Evolutionary conservation across 257 asterid genomes (phyloP), one percentile per base, ranked within the genome.

Genomic region (Solanum medicagineum): DNA sequence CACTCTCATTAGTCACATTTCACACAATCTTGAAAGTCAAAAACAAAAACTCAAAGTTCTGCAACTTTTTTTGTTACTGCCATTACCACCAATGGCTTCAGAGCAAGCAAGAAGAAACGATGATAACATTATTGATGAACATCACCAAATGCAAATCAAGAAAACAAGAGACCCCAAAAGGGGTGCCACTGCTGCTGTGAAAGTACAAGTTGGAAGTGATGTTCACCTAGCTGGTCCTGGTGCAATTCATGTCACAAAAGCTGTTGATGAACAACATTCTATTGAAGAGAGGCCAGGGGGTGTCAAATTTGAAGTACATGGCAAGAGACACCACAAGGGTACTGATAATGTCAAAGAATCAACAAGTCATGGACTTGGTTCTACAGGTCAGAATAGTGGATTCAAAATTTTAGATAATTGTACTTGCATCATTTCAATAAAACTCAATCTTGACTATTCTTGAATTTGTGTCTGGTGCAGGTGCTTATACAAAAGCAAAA

Each of bases 111-210:
- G 90, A 80, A 89, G 89, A 81, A 91, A 89, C 63, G 49, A 68
- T 16, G 49, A 68, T 10, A 83, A 88, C 69, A 87, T 60, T 8
- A 85, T 84, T 0, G 91, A 84, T 5, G 94, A 92, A 79, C 85
- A 92, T 77, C 84, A 90, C 0, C 74, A 80, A 1, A 29, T 83
- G 0, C 88, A 86, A 4, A 87, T 93, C 59, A 93, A 90, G 88
- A 93, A 89, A 85, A 95, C 91, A 45, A 89, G 57, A 57, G 94
- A 89, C 16, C 94, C 97, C 4, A 91, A 88, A 85, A 89, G 90
- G 90, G 84, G 90, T 2, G 95, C 89, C 87, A 71, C 94, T 40
- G 90, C 88, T 8, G 87, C 92, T 0, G 92, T 73, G 8, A 88
- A 87, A 66, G 84, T 87, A 1, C 68, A 42, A 49, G 87, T 55